A percentile compares a stretch with the other conserved stretches of the same genome.
Evolutionary conservation across 2,329 filamentous ascomycete species (phyloP).

Genomic region (Graphilbum ipis-grandicollis): DNA sequence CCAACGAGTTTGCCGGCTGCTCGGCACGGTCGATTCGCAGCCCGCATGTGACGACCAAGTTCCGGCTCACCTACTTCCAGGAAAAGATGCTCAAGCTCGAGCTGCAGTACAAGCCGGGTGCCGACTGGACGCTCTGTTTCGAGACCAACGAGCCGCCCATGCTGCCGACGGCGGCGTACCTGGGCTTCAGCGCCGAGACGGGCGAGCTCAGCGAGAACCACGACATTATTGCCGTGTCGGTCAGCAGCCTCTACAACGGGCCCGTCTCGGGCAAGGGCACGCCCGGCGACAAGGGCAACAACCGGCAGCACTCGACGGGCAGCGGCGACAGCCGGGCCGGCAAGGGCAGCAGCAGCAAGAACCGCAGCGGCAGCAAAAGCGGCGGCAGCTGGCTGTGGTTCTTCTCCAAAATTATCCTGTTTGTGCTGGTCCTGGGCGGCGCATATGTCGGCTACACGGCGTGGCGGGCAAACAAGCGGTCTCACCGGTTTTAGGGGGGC

Average conservation of each 20-base stretch:
- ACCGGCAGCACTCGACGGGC: conserved; percentile 7
- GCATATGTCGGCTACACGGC: conserved; percentile 75
- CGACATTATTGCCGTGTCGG: conserved; percentile 76
- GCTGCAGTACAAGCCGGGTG: conserved; percentile 82
- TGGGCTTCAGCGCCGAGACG: conserved; percentile 73
- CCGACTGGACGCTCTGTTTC: conserved; percentile 84
- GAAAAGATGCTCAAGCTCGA: conserved; percentile 84
- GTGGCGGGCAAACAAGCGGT: conserved; percentile 52
- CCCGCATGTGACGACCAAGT: conserved; percentile 62
- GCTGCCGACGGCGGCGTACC: conserved; percentile 61
- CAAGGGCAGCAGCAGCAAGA: too few species aligned
- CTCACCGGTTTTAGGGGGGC: conserved; percentile 31
- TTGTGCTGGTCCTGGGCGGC: conserved; percentile 51
- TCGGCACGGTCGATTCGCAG: conserved; percentile 84
- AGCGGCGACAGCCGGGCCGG: conserved; percentile 23
- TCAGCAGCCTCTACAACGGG: conserved; percentile 71
- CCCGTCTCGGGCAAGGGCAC: conserved; percentile 24
- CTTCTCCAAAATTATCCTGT: conserved; percentile 67
- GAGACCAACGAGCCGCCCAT: conserved; percentile 51
- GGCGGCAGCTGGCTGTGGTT: conserved; percentile 44
- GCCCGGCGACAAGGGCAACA: conserved; percentile 14
- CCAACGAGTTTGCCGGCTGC: conserved; percentile 83
- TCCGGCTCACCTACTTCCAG: conserved; percentile 87
- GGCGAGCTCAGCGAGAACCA: conserved; percentile 95
- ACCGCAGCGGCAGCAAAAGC: too few species aligned